Evolutionary conservation across 1,139 yeast genomes (phyloP).

Genomic region (Suhomyces atakaporum): DNA sequence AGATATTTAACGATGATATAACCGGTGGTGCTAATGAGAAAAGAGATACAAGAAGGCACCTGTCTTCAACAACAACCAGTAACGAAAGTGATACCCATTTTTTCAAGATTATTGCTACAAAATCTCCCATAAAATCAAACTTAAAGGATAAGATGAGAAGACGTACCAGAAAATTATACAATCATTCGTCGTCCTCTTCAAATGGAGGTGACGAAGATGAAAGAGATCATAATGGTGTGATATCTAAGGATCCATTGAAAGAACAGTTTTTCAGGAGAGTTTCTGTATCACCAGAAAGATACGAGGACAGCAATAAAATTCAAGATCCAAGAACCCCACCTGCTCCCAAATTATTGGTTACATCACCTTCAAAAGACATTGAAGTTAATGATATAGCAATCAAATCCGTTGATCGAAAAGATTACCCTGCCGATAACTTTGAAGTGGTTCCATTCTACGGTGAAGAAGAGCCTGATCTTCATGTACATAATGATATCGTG

Average conservation of each 20-base stretch:
- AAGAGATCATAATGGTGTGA: background rate
- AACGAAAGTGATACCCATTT: conserved; percentile 14
- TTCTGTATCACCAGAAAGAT: conserved; percentile 9
- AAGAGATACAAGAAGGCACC: conserved; percentile 9
- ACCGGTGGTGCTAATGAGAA: background rate
- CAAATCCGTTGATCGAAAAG: conserved; percentile 9
- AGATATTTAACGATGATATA: conserved; percentile 24
- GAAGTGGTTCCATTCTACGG: conserved; percentile 5
- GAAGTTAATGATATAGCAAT: conserved; percentile 17
- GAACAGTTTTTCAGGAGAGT: conserved; percentile 20
- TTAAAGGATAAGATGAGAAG: conserved; percentile 13
- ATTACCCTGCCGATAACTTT: conserved; percentile 1
- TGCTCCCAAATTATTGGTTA: conserved; percentile 4
- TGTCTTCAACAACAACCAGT: conserved; percentile 10
- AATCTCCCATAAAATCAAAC: conserved; percentile 10
- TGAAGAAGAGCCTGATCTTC: conserved; percentile 1
- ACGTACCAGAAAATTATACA: conserved; percentile 12
- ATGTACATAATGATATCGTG: background rate
- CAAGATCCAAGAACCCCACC: conserved; percentile 7
- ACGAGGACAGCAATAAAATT: background rate
- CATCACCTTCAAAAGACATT: conserved; percentile 7
- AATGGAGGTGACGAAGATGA: conserved; percentile 11
- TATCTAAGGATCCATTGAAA: conserved; percentile 14
- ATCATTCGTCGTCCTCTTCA: conserved; percentile 14
- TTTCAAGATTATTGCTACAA: conserved; percentile 9